Percentiles rank a stretch among this genome's conserved stretches.
Evolutionary conservation across 2,329 filamentous ascomycete species (phyloP).

Genomic region (Nemania bipapillata): DNA sequence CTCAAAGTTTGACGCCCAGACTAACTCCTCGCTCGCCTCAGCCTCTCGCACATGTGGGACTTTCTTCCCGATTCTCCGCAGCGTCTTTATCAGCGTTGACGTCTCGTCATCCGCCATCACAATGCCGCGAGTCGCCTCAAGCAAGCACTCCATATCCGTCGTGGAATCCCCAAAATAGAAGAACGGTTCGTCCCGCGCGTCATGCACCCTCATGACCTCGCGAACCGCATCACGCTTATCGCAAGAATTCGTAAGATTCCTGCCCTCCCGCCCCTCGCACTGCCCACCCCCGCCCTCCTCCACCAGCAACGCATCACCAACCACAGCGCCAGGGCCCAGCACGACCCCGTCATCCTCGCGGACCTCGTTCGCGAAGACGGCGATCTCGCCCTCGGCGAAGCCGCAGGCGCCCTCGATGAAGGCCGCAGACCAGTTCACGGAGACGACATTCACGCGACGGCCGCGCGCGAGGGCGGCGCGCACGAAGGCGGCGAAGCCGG

Average conservation of each 20-base stretch:
- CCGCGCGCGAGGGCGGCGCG: constrained; percentile 39
- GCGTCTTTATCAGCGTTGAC: constrained; percentile 45
- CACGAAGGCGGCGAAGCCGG: constrained; percentile 56
- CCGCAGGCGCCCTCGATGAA: constrained; percentile 61
- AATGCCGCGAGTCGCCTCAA: constrained; percentile 57
- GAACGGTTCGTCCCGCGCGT: constrained; percentile 42
- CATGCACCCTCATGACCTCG: constrained; percentile 44
- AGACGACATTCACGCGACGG: constrained; percentile 59
- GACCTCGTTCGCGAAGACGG: constrained; percentile 59
- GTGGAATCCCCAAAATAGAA: constrained; percentile 69
- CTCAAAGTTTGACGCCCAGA: constrained; percentile 50
- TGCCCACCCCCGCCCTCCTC: constrained; percentile 19
- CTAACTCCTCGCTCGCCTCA: constrained; percentile 43
- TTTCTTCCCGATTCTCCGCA: constrained; percentile 50
- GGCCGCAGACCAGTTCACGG: constrained; percentile 63
- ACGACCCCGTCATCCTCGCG: constrained; percentile 54
- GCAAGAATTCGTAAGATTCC: constrained; percentile 54
- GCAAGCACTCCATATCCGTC: constrained; percentile 66
- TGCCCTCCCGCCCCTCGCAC: constrained; percentile 40
- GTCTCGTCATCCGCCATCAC: constrained; percentile 58
- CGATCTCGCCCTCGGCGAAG: constrained; percentile 45
- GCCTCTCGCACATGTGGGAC: constrained; percentile 47
- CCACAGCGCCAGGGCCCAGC: constrained; percentile 53
- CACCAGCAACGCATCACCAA: constrained; percentile 7
- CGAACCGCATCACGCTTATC: constrained; percentile 61